A percentile compares a stretch with the other conserved stretches of the same genome.
Evolutionary conservation across 805 yeast genomes (phyloP).

Genomic region (Limtongia smithiae): DNA sequence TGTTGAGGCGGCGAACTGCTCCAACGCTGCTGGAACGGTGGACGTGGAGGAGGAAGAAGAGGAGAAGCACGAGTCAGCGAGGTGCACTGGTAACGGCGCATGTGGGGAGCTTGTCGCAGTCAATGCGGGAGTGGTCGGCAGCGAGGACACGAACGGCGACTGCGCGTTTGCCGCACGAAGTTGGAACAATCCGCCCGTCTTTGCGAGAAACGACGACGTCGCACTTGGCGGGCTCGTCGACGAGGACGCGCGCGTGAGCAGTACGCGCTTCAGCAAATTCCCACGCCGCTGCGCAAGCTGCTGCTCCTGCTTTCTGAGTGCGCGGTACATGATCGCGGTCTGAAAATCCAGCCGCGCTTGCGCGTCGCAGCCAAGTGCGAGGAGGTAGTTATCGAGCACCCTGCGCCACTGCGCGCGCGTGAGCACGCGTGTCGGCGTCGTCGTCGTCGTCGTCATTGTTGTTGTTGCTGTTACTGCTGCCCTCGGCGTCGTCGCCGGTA

Average conservation of each 20-base stretch:
- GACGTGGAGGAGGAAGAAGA: not conserved
- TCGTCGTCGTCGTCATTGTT: constrained; percentile 43
- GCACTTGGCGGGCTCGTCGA: not conserved
- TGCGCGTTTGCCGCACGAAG: too few relatives aligned
- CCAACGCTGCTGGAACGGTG: not conserved
- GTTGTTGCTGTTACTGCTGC: too few relatives aligned
- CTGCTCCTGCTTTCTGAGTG: constrained; percentile 38
- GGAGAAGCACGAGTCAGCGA: not conserved
- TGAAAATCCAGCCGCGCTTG: constrained; percentile 68
- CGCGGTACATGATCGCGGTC: constrained; percentile 11
- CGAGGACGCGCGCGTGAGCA: constrained; percentile 11
- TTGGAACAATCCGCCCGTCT: constrained; percentile 1
- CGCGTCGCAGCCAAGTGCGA: constrained; percentile 64
- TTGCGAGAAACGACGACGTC: constrained; percentile 6
- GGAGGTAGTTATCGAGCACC: constrained; percentile 63
- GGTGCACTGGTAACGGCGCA: too few relatives aligned
- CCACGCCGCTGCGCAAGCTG: constrained; percentile 12
- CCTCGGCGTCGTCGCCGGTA: constrained; percentile 43
- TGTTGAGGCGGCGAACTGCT: not conserved
- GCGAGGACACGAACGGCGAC: not conserved
- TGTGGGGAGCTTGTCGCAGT: not conserved
- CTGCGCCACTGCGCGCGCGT: constrained; percentile 67
- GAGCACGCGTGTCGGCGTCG: constrained; percentile 29
- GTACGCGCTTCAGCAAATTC: constrained; percentile 13
- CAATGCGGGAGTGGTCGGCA: not conserved